phyloP scores from a whole-genome alignment of 202 grass and related monocot genomes.

The Schoenoplectus tabernaemontani region DNA sequence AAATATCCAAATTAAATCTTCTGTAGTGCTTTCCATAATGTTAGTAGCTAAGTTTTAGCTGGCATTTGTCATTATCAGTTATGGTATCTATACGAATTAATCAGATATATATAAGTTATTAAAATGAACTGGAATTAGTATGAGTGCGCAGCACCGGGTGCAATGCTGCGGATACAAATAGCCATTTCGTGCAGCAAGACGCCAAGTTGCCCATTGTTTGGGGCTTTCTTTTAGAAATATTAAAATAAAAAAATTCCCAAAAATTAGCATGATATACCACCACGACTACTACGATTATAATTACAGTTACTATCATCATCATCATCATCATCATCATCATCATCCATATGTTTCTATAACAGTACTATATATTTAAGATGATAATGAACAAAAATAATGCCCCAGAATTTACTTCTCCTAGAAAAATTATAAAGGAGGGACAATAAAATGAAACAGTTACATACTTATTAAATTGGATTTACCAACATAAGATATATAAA shows the following conservation, averaged over 20 bases:
- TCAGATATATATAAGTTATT: background rate
- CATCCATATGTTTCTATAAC: no score
- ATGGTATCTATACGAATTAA: background rate
- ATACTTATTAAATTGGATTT: no score
- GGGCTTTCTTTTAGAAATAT: background rate
- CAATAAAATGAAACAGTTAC: no score
- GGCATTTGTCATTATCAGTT: slow-evolving; percentile 7
- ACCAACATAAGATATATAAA: no score
- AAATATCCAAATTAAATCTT: slow-evolving; percentile 14
- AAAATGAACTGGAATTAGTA: background rate
- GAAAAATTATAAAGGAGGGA: no score
- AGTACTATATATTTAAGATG: no score
- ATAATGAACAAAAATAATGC: no score
- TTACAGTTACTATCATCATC: no score
- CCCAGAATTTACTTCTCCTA: no score
- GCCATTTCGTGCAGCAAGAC: background rate
- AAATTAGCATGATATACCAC: background rate
- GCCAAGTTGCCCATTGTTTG: background rate
- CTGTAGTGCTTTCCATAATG: background rate
- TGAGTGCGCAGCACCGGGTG: background rate
- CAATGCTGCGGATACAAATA: background rate
- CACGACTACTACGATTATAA: no score
- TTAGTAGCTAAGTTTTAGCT: slow-evolving; percentile 16
- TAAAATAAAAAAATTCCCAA: background rate
- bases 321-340: no score